Base-by-base conservation (phyloP, 768 basidiomycete genomes). In the Boletus tomentosulus region DNA sequence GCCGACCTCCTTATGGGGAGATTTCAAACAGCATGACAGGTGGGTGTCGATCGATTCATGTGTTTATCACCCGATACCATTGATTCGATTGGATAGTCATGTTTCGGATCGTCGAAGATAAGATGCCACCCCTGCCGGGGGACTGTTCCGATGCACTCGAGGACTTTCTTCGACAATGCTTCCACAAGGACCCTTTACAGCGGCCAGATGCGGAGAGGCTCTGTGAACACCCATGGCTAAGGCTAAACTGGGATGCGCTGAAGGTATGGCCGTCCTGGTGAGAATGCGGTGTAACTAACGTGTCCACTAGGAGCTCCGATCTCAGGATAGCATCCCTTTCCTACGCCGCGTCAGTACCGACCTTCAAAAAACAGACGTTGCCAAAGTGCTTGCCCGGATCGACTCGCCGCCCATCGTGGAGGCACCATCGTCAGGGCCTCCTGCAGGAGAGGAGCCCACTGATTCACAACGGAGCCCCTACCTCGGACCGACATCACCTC, bases 41-140 rank as follows among this genome's bases (percentile, higher is more conserved):
- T 92, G 77, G 65, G 59, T 33, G 34, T 38, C 38, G n/a, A 24
- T 22, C 41, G 19, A 48, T 60, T 46, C 38, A 46, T 55, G 31
- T 37, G 49, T 27, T 46, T 35, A 28, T 37, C 24, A 12, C 15
- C 10, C 22, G 34, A 47, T 15, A 19, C 33, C n/a, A 48, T 7
- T 43, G 42, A 64, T 42, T 33, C 1, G 39, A 55, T 58, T 47
- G 42, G 51, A 61, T 31, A 89, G 96, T 98, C 49, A 95, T 99
- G 89, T 99, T 93, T 75, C 87, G 87, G 27, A 98, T 99, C 65
- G 96, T 99, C 27, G 95, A 97, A 63, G 94, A 97, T 62, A 82
- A 82, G 8, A 85, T 82, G 76, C 95, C 96, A 28, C 92, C 92
- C 3, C 70, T 97, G 41, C 96, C 96, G 0, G 83, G 86, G 15